A percentile compares a stretch with the other conserved stretches of the same genome.
Evolutionary conservation across 805 yeast genomes (phyloP).

Genomic region (Kodamaea restingae): DNA sequence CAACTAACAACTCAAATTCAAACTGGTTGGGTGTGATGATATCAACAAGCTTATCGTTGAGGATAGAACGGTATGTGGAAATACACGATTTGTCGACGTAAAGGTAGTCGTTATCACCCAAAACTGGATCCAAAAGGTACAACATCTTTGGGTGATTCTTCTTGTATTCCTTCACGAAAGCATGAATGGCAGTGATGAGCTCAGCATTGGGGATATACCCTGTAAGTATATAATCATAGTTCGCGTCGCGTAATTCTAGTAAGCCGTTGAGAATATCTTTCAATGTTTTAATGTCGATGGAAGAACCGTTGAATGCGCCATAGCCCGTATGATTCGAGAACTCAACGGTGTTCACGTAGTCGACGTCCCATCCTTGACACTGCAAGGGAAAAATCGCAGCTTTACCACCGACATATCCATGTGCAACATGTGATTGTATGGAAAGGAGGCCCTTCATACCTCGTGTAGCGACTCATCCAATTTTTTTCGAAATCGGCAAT

Average conservation of each 20-base stretch:
- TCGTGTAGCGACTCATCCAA: not conserved
- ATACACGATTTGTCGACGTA: constrained; percentile 55
- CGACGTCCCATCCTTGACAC: constrained; percentile 66
- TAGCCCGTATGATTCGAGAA: constrained; percentile 73
- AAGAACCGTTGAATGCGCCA: constrained; percentile 50
- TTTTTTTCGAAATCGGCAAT: constrained; percentile 1
- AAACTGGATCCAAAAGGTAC: constrained; percentile 72
- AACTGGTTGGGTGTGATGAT: constrained; percentile 88
- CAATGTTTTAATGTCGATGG: constrained; percentile 19
- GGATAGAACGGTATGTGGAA: constrained; percentile 36
- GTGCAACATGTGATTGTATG: constrained; percentile 67
- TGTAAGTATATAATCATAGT: constrained; percentile 48
- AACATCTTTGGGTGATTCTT: constrained; percentile 26
- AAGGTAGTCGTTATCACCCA: constrained; percentile 73
- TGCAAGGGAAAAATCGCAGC: constrained; percentile 66
- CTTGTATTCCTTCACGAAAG: constrained; percentile 36
- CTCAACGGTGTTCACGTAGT: constrained; percentile 59
- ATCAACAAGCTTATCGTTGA: constrained; percentile 61
- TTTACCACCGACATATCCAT: constrained; percentile 70
- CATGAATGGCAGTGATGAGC: constrained; percentile 34
- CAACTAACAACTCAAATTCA: constrained; percentile 73
- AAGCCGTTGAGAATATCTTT: constrained; percentile 9
- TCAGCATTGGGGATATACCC: constrained; percentile 65
- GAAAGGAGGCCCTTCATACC: constrained; percentile 38
- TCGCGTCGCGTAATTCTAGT: constrained; percentile 4